Percentiles rank a stretch among this genome's conserved stretches.
Conservation (phyloP, 306 rosid species). For the Cicer arietinum region DNA sequence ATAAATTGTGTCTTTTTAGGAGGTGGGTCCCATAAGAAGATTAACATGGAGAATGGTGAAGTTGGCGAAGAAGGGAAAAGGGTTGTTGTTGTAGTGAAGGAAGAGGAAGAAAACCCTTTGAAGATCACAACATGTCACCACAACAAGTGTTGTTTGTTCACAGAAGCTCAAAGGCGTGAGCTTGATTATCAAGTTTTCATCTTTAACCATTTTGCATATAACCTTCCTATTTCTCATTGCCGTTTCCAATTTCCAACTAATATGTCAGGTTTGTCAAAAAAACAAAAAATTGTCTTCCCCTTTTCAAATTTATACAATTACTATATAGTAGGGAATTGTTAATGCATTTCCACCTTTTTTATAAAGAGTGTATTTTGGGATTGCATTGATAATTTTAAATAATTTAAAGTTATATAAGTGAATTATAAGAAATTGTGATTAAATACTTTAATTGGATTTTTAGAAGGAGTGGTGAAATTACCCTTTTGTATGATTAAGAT, state of each 20-base stretch:
- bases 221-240: conserved; percentile 60
- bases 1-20: conserved; percentile 29
- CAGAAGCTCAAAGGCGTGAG: conserved; percentile 67
- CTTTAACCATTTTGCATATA: conserved; percentile 57
- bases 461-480: background rate
- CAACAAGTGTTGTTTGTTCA: conserved; percentile 42
- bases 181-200: conserved; percentile 66
- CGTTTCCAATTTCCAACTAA: conserved; percentile 59
- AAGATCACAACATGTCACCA: background rate
- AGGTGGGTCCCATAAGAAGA: conserved; percentile 51
- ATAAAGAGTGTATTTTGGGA: background rate
- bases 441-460: background rate
- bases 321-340: background rate
- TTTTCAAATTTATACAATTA: conserved; percentile 1
- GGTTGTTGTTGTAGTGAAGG: conserved; percentile 37
- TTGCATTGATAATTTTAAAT: background rate
- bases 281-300: background rate
- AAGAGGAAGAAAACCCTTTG: conserved; percentile 40
- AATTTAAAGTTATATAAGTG: no score
- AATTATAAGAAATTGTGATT: background rate
- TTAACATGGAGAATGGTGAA: conserved; percentile 37
- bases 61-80: conserved; percentile 30
- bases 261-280: conserved; percentile 48
- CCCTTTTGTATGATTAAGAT: background rate
- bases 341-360: background rate